A percentile compares a stretch with the other conserved stretches of the same genome.
Conservation (phyloP, 2,329 filamentous ascomycete species). For the Pyricularia pennisetigena region DNA sequence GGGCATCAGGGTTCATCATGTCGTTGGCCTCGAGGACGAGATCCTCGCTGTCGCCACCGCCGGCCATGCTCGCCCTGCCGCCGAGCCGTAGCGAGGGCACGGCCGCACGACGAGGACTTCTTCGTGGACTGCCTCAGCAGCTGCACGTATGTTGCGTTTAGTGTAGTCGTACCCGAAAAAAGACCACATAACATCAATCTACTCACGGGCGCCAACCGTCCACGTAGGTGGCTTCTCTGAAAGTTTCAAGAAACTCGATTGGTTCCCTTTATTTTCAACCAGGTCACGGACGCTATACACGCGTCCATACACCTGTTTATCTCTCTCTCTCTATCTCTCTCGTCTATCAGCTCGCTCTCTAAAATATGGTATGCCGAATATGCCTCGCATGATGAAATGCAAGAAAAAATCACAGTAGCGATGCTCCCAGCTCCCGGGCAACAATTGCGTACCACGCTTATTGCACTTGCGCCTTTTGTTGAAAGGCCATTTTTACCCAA, state of each 20-base stretch:
- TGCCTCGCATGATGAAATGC: not conserved
- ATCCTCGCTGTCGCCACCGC: slow-evolving; percentile 77
- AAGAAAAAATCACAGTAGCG: not conserved
- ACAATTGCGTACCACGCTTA: not conserved
- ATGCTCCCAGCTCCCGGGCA: not conserved
- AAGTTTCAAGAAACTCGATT: too few species aligned
- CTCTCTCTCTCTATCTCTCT: not conserved
- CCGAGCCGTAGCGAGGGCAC: not conserved
- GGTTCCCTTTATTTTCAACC: too few species aligned
- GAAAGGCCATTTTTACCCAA: not conserved
- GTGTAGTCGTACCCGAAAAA: not conserved
- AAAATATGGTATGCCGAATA: not conserved
- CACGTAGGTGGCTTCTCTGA: too few species aligned
- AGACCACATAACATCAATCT: not conserved
- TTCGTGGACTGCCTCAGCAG: too few species aligned
- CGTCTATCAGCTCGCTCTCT: not conserved
- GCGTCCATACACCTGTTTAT: not conserved
- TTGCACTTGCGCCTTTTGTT: not conserved
- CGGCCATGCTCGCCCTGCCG: slow-evolving; percentile 46
- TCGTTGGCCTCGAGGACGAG: slow-evolving; percentile 67
- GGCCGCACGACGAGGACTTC: too few species aligned
- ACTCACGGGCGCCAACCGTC: too few species aligned
- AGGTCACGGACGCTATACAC: not conserved
- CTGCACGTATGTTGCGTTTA: not conserved
- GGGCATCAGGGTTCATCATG: slow-evolving; percentile 64